phyloP scores from a whole-genome alignment of 345 rosid species.

The Euphorbia pulcherrima region DNA sequence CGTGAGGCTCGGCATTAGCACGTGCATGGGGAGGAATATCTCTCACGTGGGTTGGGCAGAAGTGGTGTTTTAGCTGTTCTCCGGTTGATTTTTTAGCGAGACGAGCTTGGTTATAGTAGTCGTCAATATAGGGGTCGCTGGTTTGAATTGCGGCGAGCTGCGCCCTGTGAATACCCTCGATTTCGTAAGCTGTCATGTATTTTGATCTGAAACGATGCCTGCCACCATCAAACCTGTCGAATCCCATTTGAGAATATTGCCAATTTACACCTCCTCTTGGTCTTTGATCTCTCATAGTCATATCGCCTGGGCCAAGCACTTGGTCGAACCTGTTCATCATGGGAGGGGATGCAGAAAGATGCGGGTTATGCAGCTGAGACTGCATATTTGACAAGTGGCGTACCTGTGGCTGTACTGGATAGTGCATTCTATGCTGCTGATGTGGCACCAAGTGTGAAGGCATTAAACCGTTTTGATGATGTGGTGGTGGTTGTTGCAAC shows the following conservation, averaged over 20 bases:
- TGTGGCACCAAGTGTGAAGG: slow-evolving; percentile 56
- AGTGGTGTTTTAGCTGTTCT: slow-evolving; percentile 77
- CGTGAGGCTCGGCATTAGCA: slow-evolving; percentile 71
- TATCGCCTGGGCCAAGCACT: slow-evolving; percentile 57
- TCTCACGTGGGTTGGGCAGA: slow-evolving; percentile 77
- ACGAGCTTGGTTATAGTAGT: slow-evolving; percentile 91
- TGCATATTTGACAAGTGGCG: slow-evolving; percentile 62
- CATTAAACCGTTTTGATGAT: slow-evolving; percentile 70
- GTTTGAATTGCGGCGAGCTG: slow-evolving; percentile 89
- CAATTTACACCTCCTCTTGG: slow-evolving; percentile 54
- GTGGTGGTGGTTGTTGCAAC: slow-evolving; percentile 53
- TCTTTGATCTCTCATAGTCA: slow-evolving; percentile 61
- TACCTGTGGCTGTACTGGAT: slow-evolving; percentile 57
- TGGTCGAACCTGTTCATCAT: slow-evolving; percentile 52
- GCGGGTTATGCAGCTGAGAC: slow-evolving; percentile 57
- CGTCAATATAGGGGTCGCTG: slow-evolving; percentile 94
- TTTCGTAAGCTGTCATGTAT: slow-evolving; percentile 72
- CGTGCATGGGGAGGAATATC: slow-evolving; percentile 82
- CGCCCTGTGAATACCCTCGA: slow-evolving; percentile 79
- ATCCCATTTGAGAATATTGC: slow-evolving; percentile 54
- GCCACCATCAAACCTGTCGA: slow-evolving; percentile 49
- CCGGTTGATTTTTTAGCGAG: slow-evolving; percentile 75
- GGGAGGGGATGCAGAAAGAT: slow-evolving; percentile 62
- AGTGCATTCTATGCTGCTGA: slow-evolving; percentile 61
- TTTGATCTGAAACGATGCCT: slow-evolving; percentile 80